A percentile compares a stretch with the other conserved stretches of the same genome.
phyloP scores from a whole-genome alignment of 352 stramenopile genomes.

The Phytopythium cucurbitacearum region DNA sequence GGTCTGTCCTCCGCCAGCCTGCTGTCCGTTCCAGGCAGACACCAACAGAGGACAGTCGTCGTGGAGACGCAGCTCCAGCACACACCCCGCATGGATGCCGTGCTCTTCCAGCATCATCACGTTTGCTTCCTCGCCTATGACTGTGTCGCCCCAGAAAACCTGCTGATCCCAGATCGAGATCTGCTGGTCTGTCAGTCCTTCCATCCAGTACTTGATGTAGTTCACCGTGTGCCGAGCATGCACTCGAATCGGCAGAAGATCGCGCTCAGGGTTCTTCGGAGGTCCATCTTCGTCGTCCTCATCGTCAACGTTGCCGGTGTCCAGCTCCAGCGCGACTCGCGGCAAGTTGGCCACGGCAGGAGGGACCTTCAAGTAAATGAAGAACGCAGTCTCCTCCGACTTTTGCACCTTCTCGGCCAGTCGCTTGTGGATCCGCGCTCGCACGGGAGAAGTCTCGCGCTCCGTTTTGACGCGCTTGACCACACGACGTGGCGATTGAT shows the following conservation, averaged over 20 bases:
- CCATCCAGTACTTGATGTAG: slow-evolving; percentile 83
- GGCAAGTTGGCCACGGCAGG: slow-evolving; percentile 56
- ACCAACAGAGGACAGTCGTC: slow-evolving; percentile 70
- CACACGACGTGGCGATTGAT: slow-evolving; percentile 17
- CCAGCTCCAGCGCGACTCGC: slow-evolving; percentile 64
- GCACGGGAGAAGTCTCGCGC: slow-evolving; percentile 46
- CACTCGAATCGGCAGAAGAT: slow-evolving; percentile 57
- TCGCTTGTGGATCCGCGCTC: slow-evolving; percentile 48
- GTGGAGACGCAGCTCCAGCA: slow-evolving; percentile 67
- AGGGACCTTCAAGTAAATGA: slow-evolving; percentile 62
- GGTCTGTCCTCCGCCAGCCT: slow-evolving; percentile 12
- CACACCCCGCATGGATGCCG: slow-evolving; percentile 57
- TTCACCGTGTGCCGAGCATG: slow-evolving; percentile 66
- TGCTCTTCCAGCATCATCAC: slow-evolving; percentile 74
- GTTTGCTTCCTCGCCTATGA: slow-evolving; percentile 69
- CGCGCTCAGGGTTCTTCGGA: slow-evolving; percentile 2
- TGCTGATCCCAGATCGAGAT: slow-evolving; percentile 81
- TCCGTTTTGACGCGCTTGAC: slow-evolving; percentile 29
- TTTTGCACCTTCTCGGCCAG: slow-evolving; percentile 50
- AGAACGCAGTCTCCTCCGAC: slow-evolving; percentile 44
- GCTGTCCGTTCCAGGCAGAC: slow-evolving; percentile 59
- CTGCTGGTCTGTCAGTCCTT: slow-evolving; percentile 74
- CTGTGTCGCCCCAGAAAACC: slow-evolving; percentile 69
- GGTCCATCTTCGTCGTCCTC: slow-evolving; percentile 23
- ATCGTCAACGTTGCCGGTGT: slow-evolving; percentile 16